Base-by-base conservation (phyloP, 208 protist species). In the Naegleria fowleri region DNA sequence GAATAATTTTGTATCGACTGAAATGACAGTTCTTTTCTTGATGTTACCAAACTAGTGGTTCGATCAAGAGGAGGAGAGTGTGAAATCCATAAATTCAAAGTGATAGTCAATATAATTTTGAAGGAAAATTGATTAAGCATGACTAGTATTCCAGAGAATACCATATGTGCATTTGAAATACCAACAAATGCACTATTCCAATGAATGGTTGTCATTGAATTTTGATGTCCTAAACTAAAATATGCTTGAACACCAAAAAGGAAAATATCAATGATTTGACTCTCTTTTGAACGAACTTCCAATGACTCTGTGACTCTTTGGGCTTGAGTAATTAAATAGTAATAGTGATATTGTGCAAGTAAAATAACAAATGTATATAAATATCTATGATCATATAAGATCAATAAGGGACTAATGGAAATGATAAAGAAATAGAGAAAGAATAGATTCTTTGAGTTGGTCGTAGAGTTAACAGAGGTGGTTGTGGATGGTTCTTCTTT, bases 121-220 rank as follows among this genome's bases (percentile, higher is more conserved):
- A 83, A 22, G 36, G 76, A 15, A 52, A 90, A 91, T 9, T 15
- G 41, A 39, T 86, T 89, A 2, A 51, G 29, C 6, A 90, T 86
- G 39, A 91, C 76, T 38, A 89, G 22, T 6, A 91, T 16, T 29
- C 90, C 90, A 25, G 83, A 51, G 4, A 83, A 55, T 38, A 67
- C 5, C 16, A 76, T 41, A 9, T 85, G 38, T 29, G 59, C 48
- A 19, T 83, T 33, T 22, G 90, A 19, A 40, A 91, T 83, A 29
- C 90, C 90, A 51, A 91, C 87, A 58, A 91, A 91, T 13, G 25
- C 90, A 38, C 41, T 59, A 36, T 43, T 86, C 67, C 76, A 91
- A 39, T 91, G 39, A 16, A 91, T 91, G 51, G 90, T 91, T 36
- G 36, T 83, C 25, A 91, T n/a, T 79, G 90, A 43, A 67, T 89